Base-by-base conservation (phyloP, 805 yeast species). In the Zygoascus ofunaensis region DNA sequence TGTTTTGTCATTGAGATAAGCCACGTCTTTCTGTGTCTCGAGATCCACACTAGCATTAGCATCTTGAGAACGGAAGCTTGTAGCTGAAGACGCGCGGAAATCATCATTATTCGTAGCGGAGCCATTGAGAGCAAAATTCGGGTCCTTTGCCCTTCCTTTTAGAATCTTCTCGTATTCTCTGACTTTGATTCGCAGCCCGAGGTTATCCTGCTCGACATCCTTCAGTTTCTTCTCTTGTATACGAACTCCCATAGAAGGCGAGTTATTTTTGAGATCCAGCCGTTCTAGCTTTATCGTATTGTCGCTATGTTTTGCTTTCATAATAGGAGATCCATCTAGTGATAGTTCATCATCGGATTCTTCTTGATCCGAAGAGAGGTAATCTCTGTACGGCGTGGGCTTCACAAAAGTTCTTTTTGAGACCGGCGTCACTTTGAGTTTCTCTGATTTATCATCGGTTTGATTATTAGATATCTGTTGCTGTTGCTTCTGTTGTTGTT, bases 251-350 rank as follows among this genome's bases (percentile, higher is more conserved):
- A 10, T 8, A 34, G 37, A 7, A 18, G 37, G 20, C 5, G 23
- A 21, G 22, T 41, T 20, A 18, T 18, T 14, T 5, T 20, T 26
- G 26, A 48, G 38, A 17, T 28, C 41, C n/a, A 20, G 23, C 12
- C 33, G 44, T 44, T 42, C 42, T 5, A 18, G 26, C 2, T 42
- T 22, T 8, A 48, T 34, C 5, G 41, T 8, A 18, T 42, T 32
- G 12, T 21, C 35, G 30, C 26, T 35, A 32, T 39, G 41, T 17
- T 34, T 34, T 8, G 42, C 15, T 8, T 26, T 12, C 30, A 8
- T 26, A 26, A 26, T 26, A 12, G 30, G 30, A 7, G 30, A 26
- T 8, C 30, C 30, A 12, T 12, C 12, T 8, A 8, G 12, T 8
- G 30, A 26, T 12, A 26, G 12, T 26, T 26, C 10, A 12, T 26